Evolutionary conservation across 2,329 filamentous ascomycete genomes (phyloP).

Genomic region (Ophiocordyceps camponoti-rufipedis): DNA sequence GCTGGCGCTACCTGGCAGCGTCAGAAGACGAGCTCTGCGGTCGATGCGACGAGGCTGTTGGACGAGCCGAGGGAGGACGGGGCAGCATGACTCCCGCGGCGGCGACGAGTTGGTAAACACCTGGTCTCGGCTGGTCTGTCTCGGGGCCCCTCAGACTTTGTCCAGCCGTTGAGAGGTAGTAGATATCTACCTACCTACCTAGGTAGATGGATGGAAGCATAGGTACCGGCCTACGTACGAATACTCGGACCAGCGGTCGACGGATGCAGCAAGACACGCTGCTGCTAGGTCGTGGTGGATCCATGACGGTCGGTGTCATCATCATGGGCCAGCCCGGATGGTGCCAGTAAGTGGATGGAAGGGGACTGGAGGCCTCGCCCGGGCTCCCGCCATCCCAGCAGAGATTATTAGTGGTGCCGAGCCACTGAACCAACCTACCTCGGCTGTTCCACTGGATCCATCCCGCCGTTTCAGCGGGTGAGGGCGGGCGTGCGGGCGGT

Average conservation of each 20-base stretch:
- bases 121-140: no score
- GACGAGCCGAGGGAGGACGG: not conserved
- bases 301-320: not conserved
- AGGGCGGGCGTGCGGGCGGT: not conserved
- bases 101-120: no score
- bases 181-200: no score
- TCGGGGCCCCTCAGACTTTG: no score
- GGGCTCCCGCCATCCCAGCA: no score
- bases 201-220: no score
- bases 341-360: no score
- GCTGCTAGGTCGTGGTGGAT: not conserved
- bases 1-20: constrained; percentile 75
- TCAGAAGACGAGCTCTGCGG: constrained; percentile 47
- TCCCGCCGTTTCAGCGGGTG: not conserved
- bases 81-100: not conserved
- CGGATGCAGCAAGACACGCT: not conserved
- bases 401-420: no score
- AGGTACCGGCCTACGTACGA: no score
- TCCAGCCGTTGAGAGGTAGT: no score
- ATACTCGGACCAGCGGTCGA: not conserved
- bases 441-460: not conserved
- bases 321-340: no score
- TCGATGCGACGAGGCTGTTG: constrained; percentile 52
- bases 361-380: not conserved
- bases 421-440: not conserved